phyloP scores from a whole-genome alignment of 2,329 filamentous ascomycete genomes.

The Metarhizium robertsii region DNA sequence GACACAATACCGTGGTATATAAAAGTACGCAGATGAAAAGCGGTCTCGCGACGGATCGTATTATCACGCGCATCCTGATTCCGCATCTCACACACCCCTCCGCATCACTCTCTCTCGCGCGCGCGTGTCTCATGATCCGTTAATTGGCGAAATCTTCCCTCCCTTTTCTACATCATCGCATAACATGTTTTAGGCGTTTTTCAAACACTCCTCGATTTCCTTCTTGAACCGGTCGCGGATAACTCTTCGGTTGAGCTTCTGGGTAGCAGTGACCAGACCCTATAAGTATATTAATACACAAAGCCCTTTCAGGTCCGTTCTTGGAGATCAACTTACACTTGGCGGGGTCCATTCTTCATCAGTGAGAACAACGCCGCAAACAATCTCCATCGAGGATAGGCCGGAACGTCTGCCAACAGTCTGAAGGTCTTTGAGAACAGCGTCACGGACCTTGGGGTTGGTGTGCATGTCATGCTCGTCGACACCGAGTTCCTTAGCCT shows the following conservation, averaged over 20 bases:
- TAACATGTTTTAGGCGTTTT: conserved; percentile 11
- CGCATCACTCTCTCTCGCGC: background rate
- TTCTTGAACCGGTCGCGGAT: conserved; percentile 41
- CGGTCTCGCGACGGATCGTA: background rate
- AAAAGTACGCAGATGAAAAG: background rate
- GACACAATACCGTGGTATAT: conserved; percentile 2
- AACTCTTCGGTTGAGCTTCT: conserved; percentile 48
- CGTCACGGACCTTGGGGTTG: conserved; percentile 52
- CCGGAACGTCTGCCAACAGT: conserved; percentile 55
- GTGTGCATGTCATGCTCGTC: conserved; percentile 58
- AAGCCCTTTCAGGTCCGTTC: background rate
- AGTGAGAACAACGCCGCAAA: conserved; percentile 66
- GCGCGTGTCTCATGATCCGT: background rate
- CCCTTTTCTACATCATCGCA: background rate
- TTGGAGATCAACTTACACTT: conserved; percentile 52
- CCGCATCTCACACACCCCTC: background rate
- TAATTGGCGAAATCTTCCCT: background rate
- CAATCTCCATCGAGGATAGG: conserved; percentile 61
- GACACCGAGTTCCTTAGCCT: conserved; percentile 53
- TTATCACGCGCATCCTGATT: background rate
- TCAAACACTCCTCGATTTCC: conserved; percentile 37
- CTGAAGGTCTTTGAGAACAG: conserved; percentile 60
- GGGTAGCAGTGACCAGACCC: conserved; percentile 52
- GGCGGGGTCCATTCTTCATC: conserved; percentile 84
- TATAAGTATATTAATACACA: conserved; percentile 19